Conservation (phyloP, 306 rosid genomes). For the Carpinus fangiana region DNA sequence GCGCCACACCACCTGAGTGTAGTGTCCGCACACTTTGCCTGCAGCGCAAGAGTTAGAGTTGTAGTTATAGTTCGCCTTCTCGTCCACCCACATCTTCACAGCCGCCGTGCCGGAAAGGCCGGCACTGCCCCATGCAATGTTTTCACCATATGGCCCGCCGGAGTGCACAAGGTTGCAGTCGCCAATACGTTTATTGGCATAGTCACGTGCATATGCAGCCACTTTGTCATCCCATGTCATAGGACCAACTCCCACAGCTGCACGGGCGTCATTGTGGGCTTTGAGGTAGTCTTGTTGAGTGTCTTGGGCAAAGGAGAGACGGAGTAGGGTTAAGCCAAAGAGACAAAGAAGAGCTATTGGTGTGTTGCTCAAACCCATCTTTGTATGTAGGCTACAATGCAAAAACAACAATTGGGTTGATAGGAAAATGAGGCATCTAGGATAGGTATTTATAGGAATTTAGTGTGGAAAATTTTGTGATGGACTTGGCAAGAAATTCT, state of each 20-base stretch:
- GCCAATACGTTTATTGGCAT: not conserved
- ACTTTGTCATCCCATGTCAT: conserved; percentile 24
- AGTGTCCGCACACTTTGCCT: conserved; percentile 28
- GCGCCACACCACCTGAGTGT: conserved; percentile 47
- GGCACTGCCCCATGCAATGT: conserved; percentile 28
- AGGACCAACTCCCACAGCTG: not conserved
- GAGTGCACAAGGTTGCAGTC: conserved; percentile 36
- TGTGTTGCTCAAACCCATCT: not conserved
- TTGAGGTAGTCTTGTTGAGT: conserved; percentile 39
- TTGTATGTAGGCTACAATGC: not conserved
- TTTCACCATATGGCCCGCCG: conserved; percentile 33
- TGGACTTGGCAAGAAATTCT: not conserved
- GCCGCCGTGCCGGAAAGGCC: conserved; percentile 21
- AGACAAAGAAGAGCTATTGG: not conserved
- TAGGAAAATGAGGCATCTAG: not conserved
- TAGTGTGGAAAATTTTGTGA: not conserved
- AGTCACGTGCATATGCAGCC: conserved; percentile 29
- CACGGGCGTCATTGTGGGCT: conserved; percentile 37
- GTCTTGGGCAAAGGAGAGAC: conserved; percentile 28
- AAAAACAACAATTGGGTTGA: not conserved
- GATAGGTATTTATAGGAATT: not conserved
- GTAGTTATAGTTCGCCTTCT: conserved; percentile 41
- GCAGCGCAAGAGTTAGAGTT: conserved; percentile 15
- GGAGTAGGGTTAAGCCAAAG: not conserved
- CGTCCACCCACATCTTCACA: conserved; percentile 41